phyloP scores from a whole-genome alignment of 1,284 basidiomycete genomes.

The Cerioporus squamosus region DNA sequence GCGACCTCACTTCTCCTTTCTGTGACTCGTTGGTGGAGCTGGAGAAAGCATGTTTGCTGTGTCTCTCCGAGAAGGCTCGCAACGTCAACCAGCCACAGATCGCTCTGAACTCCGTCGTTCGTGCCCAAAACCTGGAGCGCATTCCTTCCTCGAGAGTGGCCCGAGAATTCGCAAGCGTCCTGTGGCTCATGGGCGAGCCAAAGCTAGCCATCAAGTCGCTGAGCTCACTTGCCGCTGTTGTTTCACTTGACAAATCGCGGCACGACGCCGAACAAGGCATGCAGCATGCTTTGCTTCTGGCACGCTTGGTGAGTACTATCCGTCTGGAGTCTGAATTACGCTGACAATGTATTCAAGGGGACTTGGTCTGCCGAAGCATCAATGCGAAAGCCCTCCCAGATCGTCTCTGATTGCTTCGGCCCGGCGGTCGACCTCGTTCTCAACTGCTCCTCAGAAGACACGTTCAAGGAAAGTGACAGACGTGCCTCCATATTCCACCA shows the following conservation, averaged over 20 bases:
- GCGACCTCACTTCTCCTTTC: slow-evolving; percentile 64
- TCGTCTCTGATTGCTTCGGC: slow-evolving; percentile 73
- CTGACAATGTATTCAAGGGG: slow-evolving; percentile 54
- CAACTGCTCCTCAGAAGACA: neutral
- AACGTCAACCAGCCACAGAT: slow-evolving; percentile 75
- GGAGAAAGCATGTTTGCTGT: slow-evolving; percentile 76
- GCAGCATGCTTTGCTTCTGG: slow-evolving; percentile 54
- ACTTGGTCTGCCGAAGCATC: slow-evolving; percentile 90
- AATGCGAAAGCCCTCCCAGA: slow-evolving; percentile 80
- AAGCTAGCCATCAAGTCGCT: slow-evolving; percentile 82
- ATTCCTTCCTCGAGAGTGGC: slow-evolving; percentile 58
- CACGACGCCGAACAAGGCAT: slow-evolving; percentile 18
- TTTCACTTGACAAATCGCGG: slow-evolving; percentile 5
- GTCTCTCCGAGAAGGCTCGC: slow-evolving; percentile 78
- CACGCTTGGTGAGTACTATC: slow-evolving; percentile 54
- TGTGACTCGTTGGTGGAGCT: slow-evolving; percentile 56
- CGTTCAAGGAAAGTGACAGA: slow-evolving; percentile 27
- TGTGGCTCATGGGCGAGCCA: slow-evolving; percentile 90
- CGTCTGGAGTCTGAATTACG: neutral
- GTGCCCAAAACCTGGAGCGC: slow-evolving; percentile 69
- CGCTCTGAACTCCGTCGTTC: slow-evolving; percentile 84
- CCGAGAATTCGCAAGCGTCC: slow-evolving; percentile 86
- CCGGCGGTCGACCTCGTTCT: slow-evolving; percentile 56
- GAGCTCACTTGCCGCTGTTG: slow-evolving; percentile 46
- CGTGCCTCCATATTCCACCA: slow-evolving; percentile 78